Percentiles rank a stretch among this genome's conserved stretches.
These are phyloP conservation scores for Globisporangium uncinulatum DNA, from an alignment of 352 stramenopile species.

Conservation along the genomic window DNA sequence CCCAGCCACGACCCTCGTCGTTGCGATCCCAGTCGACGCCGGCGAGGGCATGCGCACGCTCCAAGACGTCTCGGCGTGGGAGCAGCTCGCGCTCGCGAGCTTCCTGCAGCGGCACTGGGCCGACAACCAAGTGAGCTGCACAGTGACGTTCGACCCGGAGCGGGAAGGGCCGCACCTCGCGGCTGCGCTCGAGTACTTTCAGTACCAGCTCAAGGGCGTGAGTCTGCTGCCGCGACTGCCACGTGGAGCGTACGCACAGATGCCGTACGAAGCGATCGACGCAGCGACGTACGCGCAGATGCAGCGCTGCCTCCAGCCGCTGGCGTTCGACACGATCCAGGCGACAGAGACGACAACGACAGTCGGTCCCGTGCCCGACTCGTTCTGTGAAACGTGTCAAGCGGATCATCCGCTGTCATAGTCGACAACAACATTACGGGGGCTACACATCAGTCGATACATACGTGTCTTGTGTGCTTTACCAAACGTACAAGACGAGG, in stretches of 20 bases:
- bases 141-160: conserved; percentile 90
- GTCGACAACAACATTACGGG: conserved; percentile 15
- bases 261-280: conserved; percentile 90
- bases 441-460: conserved; percentile 5
- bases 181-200: conserved; percentile 87
- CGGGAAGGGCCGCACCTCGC: conserved; percentile 74
- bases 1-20: conserved; percentile 74
- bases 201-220: conserved; percentile 94
- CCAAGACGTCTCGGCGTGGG: conserved; percentile 86
- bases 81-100: conserved; percentile 88
- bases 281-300: conserved; percentile 56
- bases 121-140: conserved; percentile 94
- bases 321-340: conserved; percentile 35
- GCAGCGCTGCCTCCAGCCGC: conserved; percentile 29
- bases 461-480: neutral
- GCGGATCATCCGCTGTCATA: conserved; percentile 10
- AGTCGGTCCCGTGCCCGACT: conserved; percentile 37
- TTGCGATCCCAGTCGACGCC: conserved; percentile 88
- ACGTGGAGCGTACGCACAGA: conserved; percentile 85
- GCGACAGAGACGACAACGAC: conserved; percentile 28
- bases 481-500: neutral
- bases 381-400: conserved; percentile 51
- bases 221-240: conserved; percentile 82
- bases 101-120: conserved; percentile 93
- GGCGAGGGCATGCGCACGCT: conserved; percentile 84